Base-by-base conservation (phyloP, 2,329 filamentous ascomycete genomes). In the Ophiostoma tasmaniense region DNA sequence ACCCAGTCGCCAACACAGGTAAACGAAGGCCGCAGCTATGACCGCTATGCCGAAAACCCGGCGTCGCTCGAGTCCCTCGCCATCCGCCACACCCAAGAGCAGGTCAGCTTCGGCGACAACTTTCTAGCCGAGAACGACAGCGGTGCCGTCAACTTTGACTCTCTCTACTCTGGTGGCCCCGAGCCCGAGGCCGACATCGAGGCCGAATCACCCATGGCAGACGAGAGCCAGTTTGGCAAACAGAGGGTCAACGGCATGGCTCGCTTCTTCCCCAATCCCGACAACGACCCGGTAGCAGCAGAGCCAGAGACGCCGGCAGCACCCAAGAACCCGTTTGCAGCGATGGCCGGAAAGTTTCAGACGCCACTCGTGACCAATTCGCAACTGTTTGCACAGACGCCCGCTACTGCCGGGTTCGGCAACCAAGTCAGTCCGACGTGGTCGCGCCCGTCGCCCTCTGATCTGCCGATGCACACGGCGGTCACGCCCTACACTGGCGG, bases 21-120 rank as follows among this genome's bases (percentile, higher is more conserved):
- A 70, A 87, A 87, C 72, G 80, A 82, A 62, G 84, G 80, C 64
- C 82, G 85, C 50, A 85, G 85, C 75, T 87, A 87, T 72, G 81
- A 82, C 8, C 77, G 80, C 72, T 79, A 82, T 76, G 72, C 64
- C 22, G 71, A 73, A 22, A 65, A 64, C 20, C 61, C 71, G 17
- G 59, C 67, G 2, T 69, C 69, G 68, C 30, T 71, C 22, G 67
- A 68, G n/a, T 25, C 64, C 8, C 67, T 67, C 71, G 71, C 2
- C 67, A 68, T 67, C 62, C 55, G 67, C 70, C 30, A 69, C 69
- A 70, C 67, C 2, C 67, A 69, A 33, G 69, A 67, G 14, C 64
- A 28, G 4, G 14, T 20, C 30, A 62, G n/a, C 4, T 71, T 75
- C 13, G 70, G 74, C 52, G 70, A 72, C 66, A 73, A 68, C 55